These are phyloP conservation scores for Zymoseptoria crescenta DNA, from an alignment of 2,329 filamentous ascomycete species.

Conservation along the genomic window DNA sequence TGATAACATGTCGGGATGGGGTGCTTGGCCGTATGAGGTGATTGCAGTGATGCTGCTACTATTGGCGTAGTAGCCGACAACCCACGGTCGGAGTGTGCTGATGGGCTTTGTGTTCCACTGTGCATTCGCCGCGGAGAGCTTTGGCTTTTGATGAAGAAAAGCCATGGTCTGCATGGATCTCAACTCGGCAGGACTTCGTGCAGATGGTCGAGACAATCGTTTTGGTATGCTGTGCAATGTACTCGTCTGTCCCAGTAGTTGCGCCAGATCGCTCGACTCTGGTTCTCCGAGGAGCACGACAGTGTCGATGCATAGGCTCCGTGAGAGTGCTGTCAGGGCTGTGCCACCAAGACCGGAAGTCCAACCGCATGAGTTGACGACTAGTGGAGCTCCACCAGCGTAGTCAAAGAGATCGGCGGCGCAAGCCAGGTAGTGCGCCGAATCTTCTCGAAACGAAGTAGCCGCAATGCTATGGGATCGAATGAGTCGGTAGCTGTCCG, in stretches of 20 bases:
- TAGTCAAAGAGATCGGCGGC: conserved; percentile 54
- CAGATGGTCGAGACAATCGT: conserved; percentile 47
- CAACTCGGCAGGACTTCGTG: conserved; percentile 57
- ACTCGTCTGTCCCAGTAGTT: conserved; percentile 18
- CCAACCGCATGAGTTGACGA: conserved; percentile 72
- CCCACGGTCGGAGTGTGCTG: conserved; percentile 50
- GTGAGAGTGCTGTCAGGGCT: conserved; percentile 52
- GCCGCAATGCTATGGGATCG: conserved; percentile 61
- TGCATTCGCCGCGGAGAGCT: neutral
- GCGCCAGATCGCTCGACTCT: conserved; percentile 45
- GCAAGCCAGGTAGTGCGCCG: conserved; percentile 59
- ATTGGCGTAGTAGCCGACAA: conserved; percentile 51
- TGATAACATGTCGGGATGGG: conserved; percentile 49
- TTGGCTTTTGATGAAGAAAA: conserved; percentile 55
- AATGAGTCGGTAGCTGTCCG: conserved; percentile 35
- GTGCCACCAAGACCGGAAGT: conserved; percentile 63
- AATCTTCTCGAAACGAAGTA: conserved; percentile 57
- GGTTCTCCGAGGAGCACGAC: conserved; percentile 59
- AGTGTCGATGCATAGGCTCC: conserved; percentile 48
- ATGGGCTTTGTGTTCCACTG: conserved; percentile 51
- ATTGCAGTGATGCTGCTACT: conserved; percentile 54
- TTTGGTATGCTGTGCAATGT: conserved; percentile 51
- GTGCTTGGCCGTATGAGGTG: conserved; percentile 59
- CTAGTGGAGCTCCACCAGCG: conserved; percentile 48
- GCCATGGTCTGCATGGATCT: conserved; percentile 71